Conservation (phyloP, 2,329 filamentous ascomycete genomes). For the Paecilomyces fulvus region DNA sequence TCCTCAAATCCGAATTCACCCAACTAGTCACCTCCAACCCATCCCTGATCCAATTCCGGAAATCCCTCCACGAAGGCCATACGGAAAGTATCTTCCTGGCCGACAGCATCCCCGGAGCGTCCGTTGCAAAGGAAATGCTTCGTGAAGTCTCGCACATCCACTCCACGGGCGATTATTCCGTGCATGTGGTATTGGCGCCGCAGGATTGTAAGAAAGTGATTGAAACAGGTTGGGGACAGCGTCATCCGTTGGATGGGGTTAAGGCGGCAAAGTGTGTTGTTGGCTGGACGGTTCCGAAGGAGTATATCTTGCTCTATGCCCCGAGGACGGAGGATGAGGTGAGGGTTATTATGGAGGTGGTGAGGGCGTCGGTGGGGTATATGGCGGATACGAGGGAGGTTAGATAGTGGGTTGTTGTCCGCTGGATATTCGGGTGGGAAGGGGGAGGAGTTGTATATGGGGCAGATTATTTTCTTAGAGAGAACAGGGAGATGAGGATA, state of each 20-base stretch:
- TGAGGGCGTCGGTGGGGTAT: slow-evolving; percentile 24
- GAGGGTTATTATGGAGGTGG: slow-evolving; percentile 20
- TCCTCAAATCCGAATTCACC: not conserved
- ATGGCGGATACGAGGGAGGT: slow-evolving; percentile 18
- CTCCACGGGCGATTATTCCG: not conserved
- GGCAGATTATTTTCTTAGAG: too few relatives aligned
- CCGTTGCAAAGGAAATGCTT: not conserved
- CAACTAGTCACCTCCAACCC: not conserved
- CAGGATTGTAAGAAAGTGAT: slow-evolving; percentile 1
- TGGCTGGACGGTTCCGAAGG: slow-evolving; percentile 3
- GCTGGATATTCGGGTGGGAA: too few relatives aligned
- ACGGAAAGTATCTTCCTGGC: not conserved
- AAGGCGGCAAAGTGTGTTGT: not conserved
- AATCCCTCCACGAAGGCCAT: not conserved
- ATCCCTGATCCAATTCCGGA: not conserved
- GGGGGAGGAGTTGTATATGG: too few relatives aligned
- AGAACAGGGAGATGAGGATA: too few relatives aligned
- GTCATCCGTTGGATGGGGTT: not conserved
- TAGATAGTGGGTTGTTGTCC: too few relatives aligned
- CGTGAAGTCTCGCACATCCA: slow-evolving; percentile 1
- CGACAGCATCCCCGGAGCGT: not conserved
- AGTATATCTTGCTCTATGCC: slow-evolving; percentile 28
- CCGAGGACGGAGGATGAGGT: slow-evolving; percentile 24
- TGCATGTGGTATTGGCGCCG: slow-evolving; percentile 1
- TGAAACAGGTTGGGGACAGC: not conserved